phyloP scores from a whole-genome alignment of 202 grass and related monocot species.

The Zizania palustris region DNA sequence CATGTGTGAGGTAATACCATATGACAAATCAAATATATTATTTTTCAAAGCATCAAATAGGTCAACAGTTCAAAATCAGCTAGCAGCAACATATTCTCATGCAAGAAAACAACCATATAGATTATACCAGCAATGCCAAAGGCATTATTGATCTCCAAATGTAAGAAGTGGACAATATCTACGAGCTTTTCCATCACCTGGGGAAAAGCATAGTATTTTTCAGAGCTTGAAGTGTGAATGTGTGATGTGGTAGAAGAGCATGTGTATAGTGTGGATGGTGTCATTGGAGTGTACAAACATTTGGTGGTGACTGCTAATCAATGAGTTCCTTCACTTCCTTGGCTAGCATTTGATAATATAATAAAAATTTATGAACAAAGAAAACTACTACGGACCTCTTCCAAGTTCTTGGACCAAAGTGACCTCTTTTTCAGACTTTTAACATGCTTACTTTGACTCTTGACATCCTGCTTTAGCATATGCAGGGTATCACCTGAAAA shows the following conservation, averaged over 20 bases:
- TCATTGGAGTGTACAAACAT: constrained; percentile 13
- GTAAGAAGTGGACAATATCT: constrained; percentile 88
- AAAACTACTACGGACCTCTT: constrained; percentile 65
- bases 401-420: constrained; percentile 93
- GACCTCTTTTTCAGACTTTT: constrained; percentile 85
- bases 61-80: constrained; percentile 26
- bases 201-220: constrained; percentile 25
- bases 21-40: constrained; percentile 26
- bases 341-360: constrained; percentile 26
- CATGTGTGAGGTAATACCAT: not conserved
- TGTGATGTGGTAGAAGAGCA: constrained; percentile 2
- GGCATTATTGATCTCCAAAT: constrained; percentile 71
- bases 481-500: constrained; percentile 80
- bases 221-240: constrained; percentile 17
- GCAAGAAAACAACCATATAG: constrained; percentile 24
- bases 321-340: constrained; percentile 20
- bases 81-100: constrained; percentile 16
- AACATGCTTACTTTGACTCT: constrained; percentile 85
- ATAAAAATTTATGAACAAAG: constrained; percentile 37
- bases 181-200: constrained; percentile 92
- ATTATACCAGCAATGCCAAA: constrained; percentile 76
- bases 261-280: not conserved
- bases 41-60: constrained; percentile 35
- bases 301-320: constrained; percentile 21
- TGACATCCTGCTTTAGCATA: constrained; percentile 87